phyloP scores from a whole-genome alignment of 371 early-diverging fungal genomes.

The Cokeromyces recurvatus region DNA sequence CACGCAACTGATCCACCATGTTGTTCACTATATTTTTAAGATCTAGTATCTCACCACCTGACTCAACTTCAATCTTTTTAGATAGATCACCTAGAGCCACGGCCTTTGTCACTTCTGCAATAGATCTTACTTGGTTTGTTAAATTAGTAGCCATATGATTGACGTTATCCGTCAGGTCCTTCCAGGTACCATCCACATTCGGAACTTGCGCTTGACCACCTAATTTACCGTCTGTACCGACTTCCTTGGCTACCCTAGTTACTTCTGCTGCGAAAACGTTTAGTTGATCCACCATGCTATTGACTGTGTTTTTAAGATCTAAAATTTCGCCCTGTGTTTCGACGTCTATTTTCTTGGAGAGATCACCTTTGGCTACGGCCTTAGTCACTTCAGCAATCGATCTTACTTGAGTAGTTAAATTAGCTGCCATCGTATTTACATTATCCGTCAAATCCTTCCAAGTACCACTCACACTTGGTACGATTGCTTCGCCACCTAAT shows the following conservation, averaged over 20 bases:
- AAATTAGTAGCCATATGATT: conserved; percentile 46
- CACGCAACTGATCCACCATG: conserved; percentile 58
- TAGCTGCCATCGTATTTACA: conserved; percentile 59
- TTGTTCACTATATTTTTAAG: conserved; percentile 67
- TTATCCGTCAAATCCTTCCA: conserved; percentile 67
- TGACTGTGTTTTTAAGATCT: conserved; percentile 30
- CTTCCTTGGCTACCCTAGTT: conserved; percentile 36
- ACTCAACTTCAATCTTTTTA: conserved; percentile 58
- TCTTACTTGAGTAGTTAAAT: conserved; percentile 60
- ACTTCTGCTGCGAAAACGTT: conserved; percentile 39
- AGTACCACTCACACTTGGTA: conserved; percentile 53
- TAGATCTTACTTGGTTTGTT: conserved; percentile 48
- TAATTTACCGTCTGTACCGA: conserved; percentile 48
- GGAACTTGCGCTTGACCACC: conserved; percentile 35
- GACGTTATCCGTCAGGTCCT: conserved; percentile 45
- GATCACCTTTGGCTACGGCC: conserved; percentile 51
- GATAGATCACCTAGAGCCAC: conserved; percentile 57
- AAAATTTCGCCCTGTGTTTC: conserved; percentile 33
- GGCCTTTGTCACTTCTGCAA: conserved; percentile 49
- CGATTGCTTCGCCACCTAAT: conserved; percentile 34
- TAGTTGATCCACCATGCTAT: conserved; percentile 48
- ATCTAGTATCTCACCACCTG: conserved; percentile 61
- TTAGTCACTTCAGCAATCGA: conserved; percentile 55
- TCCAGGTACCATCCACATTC: conserved; percentile 48
- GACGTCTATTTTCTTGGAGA: conserved; percentile 31